Evolutionary conservation across 73 alveolate genomes (phyloP).

Genomic region (Uronychia binucleata): DNA sequence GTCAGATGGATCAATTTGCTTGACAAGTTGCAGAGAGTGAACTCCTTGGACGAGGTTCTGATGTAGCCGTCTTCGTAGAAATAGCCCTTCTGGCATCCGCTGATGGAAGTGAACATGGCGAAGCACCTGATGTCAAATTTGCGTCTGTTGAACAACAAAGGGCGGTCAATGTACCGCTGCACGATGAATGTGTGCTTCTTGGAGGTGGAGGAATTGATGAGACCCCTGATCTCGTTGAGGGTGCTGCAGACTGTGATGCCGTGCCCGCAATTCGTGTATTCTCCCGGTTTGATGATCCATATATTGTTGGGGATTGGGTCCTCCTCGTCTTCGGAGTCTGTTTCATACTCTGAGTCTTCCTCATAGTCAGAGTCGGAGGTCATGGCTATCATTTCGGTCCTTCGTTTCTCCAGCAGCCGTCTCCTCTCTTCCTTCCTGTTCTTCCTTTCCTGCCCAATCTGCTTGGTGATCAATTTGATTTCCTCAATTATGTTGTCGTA

Average conservation of each 20-base stretch:
- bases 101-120: constrained; percentile 61
- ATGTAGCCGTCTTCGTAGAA: constrained; percentile 78
- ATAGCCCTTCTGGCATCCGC: constrained; percentile 57
- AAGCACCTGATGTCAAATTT: constrained; percentile 84
- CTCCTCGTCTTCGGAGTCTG: background rate
- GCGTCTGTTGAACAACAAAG: constrained; percentile 71
- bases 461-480: background rate
- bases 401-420: background rate
- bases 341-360: background rate
- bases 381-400: background rate
- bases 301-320: background rate
- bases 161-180: constrained; percentile 75
- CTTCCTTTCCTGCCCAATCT: background rate
- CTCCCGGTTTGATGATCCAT: constrained; percentile 44
- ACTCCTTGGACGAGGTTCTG: constrained; percentile 69
- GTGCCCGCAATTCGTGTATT: constrained; percentile 24
- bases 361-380: background rate
- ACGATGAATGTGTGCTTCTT: constrained; percentile 44
- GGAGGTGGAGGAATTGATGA: background rate
- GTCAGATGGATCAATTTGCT: constrained; percentile 84
- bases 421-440: background rate
- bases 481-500: background rate
- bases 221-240: background rate
- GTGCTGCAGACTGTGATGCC: constrained; percentile 16
- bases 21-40: constrained; percentile 52